These are phyloP conservation scores for Oryza meyeriana DNA, from an alignment of 176 grass and related monocot genomes.

Conservation along the genomic window DNA sequence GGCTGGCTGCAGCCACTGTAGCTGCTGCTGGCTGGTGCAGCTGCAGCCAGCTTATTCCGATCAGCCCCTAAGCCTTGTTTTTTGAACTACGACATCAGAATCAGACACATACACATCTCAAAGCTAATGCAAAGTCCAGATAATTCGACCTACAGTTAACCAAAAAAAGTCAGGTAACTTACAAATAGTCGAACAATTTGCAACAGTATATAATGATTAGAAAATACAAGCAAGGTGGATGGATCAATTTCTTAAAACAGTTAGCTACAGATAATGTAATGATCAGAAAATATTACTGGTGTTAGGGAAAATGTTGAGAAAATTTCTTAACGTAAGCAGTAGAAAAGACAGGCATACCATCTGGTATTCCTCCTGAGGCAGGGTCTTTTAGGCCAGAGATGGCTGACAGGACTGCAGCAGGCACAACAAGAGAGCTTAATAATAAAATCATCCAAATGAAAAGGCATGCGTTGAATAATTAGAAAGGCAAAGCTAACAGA, in stretches of 20 bases:
- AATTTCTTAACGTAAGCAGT: neutral
- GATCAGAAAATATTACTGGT: neutral
- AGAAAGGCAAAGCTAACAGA: neutral
- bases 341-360: constrained; percentile 43
- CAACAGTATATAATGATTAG: neutral
- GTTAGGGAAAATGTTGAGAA: neutral
- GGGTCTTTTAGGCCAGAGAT: constrained; percentile 50
- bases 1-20: no score
- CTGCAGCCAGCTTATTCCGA: no score
- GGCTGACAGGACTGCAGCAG: constrained; percentile 56
- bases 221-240: constrained; percentile 22
- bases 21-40: no score
- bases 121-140: neutral
- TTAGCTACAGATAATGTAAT: neutral
- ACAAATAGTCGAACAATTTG: neutral
- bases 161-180: neutral
- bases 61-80: no score
- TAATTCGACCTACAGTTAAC: neutral
- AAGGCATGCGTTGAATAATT: neutral
- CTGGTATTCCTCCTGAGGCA: constrained; percentile 19
- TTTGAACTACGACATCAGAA: no score
- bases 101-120: no score
- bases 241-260: neutral
- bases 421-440: constrained; percentile 12
- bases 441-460: neutral